Evolutionary conservation across 169 alveolate species (phyloP).

Genomic region (Sarcocystis neurona): DNA sequence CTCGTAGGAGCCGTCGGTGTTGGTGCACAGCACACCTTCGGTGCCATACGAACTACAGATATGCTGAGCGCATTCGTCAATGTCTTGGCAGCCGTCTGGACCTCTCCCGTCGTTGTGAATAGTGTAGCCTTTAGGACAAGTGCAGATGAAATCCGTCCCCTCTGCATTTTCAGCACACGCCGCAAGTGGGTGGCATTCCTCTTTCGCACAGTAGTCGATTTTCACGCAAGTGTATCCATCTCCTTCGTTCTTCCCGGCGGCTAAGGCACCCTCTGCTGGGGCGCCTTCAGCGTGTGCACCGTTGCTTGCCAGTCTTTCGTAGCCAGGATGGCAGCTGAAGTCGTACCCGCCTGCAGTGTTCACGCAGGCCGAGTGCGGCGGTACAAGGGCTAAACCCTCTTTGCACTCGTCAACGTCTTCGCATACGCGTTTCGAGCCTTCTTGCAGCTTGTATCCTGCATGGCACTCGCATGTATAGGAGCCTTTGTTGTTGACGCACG

Average conservation of each 20-base stretch:
- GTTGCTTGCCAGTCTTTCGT: no score
- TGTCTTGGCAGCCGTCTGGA: slow-evolving; percentile 44
- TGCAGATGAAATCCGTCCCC: slow-evolving; percentile 69
- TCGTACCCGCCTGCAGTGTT: slow-evolving; percentile 52
- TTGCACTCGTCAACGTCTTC: slow-evolving; percentile 56
- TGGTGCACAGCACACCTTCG: slow-evolving; percentile 61
- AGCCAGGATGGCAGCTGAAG: slow-evolving; percentile 55
- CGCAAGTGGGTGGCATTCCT: slow-evolving; percentile 42
- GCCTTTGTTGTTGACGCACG: slow-evolving; percentile 67
- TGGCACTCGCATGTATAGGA: slow-evolving; percentile 69
- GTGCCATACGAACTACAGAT: neutral
- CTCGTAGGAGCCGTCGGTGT: slow-evolving; percentile 66
- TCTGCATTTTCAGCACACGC: slow-evolving; percentile 67
- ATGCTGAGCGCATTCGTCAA: slow-evolving; percentile 48
- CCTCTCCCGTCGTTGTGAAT: slow-evolving; percentile 43
- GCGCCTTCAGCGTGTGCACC: no score
- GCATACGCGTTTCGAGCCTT: slow-evolving; percentile 7
- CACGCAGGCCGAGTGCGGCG: slow-evolving; percentile 38
- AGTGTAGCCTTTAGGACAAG: slow-evolving; percentile 66
- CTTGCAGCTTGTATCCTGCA: slow-evolving; percentile 48
- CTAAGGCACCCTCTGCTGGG: no score
- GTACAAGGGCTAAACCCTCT: slow-evolving; percentile 19
- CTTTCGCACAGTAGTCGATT: slow-evolving; percentile 55
- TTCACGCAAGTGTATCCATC: slow-evolving; percentile 53
- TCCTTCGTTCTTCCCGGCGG: neutral